Percentiles rank a stretch among this genome's conserved stretches.
These are phyloP conservation scores for Phytophthora colocasiae DNA, from an alignment of 352 stramenopile species.

Conservation along the genomic window DNA sequence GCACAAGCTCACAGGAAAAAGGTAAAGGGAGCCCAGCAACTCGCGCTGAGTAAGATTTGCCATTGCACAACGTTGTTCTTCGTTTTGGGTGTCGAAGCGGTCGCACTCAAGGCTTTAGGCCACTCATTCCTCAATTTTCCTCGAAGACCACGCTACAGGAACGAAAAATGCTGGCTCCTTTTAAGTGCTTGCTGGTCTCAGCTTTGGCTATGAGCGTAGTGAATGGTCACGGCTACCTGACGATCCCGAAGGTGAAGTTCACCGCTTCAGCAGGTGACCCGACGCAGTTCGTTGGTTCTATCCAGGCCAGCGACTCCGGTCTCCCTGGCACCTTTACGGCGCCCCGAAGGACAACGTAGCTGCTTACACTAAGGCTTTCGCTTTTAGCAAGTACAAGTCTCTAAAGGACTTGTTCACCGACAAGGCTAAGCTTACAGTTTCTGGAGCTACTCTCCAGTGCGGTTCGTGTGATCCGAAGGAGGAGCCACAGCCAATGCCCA, in stretches of 20 bases:
- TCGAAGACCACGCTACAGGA: neutral
- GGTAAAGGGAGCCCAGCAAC: slow-evolving; percentile 20
- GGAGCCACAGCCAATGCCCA: slow-evolving; percentile 18
- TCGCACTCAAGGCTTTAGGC: neutral
- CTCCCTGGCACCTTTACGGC: slow-evolving; percentile 25
- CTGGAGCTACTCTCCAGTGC: slow-evolving; percentile 26
- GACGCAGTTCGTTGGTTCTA: slow-evolving; percentile 35
- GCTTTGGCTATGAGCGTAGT: slow-evolving; percentile 4
- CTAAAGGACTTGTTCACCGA: slow-evolving; percentile 30
- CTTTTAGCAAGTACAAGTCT: slow-evolving; percentile 28
- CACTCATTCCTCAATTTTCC: slow-evolving; percentile 27
- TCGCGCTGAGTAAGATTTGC: slow-evolving; percentile 20
- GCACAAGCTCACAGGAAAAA: slow-evolving; percentile 2
- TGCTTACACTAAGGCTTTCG: slow-evolving; percentile 28
- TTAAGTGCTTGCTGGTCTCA: slow-evolving; percentile 18
- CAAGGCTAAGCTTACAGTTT: slow-evolving; percentile 24
- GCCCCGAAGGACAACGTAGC: slow-evolving; percentile 29
- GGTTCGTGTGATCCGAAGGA: slow-evolving; percentile 27
- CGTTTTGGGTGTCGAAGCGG: slow-evolving; percentile 23
- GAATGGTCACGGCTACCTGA: slow-evolving; percentile 34
- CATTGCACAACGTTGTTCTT: neutral
- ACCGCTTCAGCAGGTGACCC: slow-evolving; percentile 18
- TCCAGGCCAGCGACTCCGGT: slow-evolving; percentile 24
- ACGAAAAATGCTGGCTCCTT: slow-evolving; percentile 6
- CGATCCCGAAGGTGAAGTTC: slow-evolving; percentile 27